Base-by-base conservation (phyloP, 768 basidiomycete species). In the Trametes cinnabarina region DNA sequence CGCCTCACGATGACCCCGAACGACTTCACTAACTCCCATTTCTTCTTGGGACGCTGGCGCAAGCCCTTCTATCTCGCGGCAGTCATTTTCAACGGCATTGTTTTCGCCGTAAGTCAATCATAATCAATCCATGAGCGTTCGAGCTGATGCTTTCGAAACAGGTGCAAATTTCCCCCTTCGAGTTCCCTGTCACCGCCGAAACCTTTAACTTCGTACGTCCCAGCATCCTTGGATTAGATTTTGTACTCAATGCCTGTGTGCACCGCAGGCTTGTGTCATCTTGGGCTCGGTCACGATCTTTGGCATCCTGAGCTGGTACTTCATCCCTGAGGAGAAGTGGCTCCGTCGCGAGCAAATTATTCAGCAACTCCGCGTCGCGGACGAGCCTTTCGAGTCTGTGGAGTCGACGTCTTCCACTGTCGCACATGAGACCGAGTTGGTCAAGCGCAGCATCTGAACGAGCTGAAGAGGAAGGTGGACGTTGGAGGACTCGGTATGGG, bases 91-190 rank as follows among this genome's bases (percentile, higher is more conserved):
- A 94, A 94, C 62, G 82, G 72, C 0, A 67, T 94, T 9, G 73
- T 94, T 11, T 86, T 94, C 65, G 77, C 86, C 20, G 90, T 91
- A 66, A 60, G 87, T 60, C 3, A 23, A 25, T 2, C 3, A 12
- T 12, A 7, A 10, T n/a, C 0, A 15, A 19, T 6, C 14, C 10
- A 14, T 19, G n/a, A 7, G 19, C 10, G 14, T 19, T 28, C 19
- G 25, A 15, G 34, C 39, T 12, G 20, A 10, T 7, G 12, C 34
- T 20, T 23, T 53, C 30, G 30, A 32, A 32, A 19, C 60, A 90
- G 90, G 86, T 89, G 61, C 84, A 88, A 77, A 77, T 91, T 52
- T 94, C 93, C 23, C 94, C 94, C 1, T 95, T 93, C 77, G 83
- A 77, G 70, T 96, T 91, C 77, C 94, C 94, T 0, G 87, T 92